These are phyloP conservation scores for Scenedesmus sp. DNA, from an alignment of 163 green algal genomes.

Conservation along the genomic window DNA sequence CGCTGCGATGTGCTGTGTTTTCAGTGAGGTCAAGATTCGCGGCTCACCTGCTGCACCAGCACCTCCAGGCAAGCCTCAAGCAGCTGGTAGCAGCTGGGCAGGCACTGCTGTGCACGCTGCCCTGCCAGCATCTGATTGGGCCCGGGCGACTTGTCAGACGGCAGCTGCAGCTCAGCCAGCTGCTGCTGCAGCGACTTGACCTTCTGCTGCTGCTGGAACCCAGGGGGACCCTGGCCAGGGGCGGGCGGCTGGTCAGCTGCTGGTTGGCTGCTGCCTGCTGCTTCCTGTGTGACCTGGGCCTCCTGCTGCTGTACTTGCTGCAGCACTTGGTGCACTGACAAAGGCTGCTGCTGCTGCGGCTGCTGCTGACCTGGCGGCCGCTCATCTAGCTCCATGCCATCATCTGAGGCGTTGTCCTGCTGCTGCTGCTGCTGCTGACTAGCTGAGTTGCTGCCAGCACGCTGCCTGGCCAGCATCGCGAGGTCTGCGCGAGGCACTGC, in stretches of 20 bases:
- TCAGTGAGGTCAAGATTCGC: too few species aligned
- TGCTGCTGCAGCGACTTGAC: conserved; percentile 25
- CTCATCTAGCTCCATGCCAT: conserved; percentile 5
- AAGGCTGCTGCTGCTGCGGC: background rate
- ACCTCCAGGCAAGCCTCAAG: conserved; percentile 73
- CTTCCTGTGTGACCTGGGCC: background rate
- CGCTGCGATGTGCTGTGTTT: too few species aligned
- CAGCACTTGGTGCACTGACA: conserved; percentile 39
- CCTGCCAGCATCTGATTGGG: conserved; percentile 9
- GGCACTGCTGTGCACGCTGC: conserved; percentile 60
- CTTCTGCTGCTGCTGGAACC: conserved; percentile 31
- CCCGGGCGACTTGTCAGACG: background rate
- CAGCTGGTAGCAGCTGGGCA: conserved; percentile 75
- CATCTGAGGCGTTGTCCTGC: background rate
- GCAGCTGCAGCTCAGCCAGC: conserved; percentile 42
- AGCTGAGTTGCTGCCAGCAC: background rate
- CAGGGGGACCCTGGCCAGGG: conserved; percentile 10
- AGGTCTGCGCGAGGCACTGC: conserved; percentile 30
- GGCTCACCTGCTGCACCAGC: conserved; percentile 65
- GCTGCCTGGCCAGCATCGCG: background rate
- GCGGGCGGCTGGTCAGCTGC: background rate
- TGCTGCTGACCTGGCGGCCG: background rate
- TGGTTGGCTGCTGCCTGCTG: background rate
- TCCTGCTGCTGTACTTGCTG: conserved; percentile 39
- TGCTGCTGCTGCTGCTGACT: conserved; percentile 1